Evolutionary conservation across 352 stramenopile genomes (phyloP), one percentile per base, ranked within the genome.

Genomic region (Pythium vanterpoolii): DNA sequence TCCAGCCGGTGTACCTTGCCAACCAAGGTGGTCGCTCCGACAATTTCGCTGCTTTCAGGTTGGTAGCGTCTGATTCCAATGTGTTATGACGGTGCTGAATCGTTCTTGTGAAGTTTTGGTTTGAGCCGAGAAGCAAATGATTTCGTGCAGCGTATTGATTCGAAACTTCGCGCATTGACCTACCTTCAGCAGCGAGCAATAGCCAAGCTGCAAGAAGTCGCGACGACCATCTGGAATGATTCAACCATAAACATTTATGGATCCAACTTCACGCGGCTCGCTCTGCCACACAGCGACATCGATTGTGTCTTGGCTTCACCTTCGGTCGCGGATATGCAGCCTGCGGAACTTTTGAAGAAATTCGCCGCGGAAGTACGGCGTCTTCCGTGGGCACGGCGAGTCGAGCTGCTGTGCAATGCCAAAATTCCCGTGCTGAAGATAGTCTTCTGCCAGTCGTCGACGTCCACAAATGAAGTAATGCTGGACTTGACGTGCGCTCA

Each of bases 381-480:
- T 16, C 86, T 95, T 36, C 28, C 69, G 1, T 96, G 87, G 83
- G 79, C 72, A 6, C 83, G 83, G 53, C 84, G 84, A 24, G 89
- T 99, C 16, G 97, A 98, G 53, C 68, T 98, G 26, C 94, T 98
- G 31, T 86, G 90, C 55, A 81, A 88, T 50, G 97, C 96, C 31
- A 94, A 97, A 60, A 97, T 99, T 34, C 96, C 96, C 18, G 93
- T 98, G 38, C 89, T 99, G 49, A 99, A 98, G 69, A 87, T 99
- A 39, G 78, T 83, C 1, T 90, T 73, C 47, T 62, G 60, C 39
- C n/a, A 14, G 14, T 58, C 73, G 16, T 45, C 66, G 5, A 59
- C 57, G 14, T 69, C 66, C 16, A 64, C 75, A 21, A 27, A 61
- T 44, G 73, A 90, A 58, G 73, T 96, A 13, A 69, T 86, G 38